These are phyloP conservation scores for Puccinia sorghi DNA, from an alignment of 1,284 basidiomycete species.

Conservation along the genomic window DNA sequence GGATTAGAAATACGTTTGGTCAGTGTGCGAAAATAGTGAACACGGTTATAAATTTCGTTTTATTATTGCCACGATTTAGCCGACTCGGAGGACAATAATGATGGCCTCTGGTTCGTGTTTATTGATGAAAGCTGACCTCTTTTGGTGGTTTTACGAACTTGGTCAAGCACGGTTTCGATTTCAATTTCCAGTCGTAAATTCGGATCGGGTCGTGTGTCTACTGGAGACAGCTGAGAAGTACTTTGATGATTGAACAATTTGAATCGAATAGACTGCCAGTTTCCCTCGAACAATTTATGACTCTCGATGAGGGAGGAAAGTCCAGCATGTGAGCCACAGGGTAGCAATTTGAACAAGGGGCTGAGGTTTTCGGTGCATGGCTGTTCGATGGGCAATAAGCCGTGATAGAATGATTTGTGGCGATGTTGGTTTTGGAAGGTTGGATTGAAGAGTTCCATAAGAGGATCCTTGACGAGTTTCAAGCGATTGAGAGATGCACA, in stretches of 20 bases:
- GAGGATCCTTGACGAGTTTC: constrained; percentile 50
- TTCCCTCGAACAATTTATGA: constrained; percentile 78
- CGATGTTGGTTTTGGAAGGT: constrained; percentile 52
- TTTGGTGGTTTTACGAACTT: constrained; percentile 22
- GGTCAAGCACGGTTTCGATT: constrained; percentile 40
- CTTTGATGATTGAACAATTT: constrained; percentile 59
- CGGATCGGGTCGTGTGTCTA: neutral
- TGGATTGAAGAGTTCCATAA: constrained; percentile 50
- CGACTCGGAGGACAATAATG: constrained; percentile 61
- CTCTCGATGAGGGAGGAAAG: constrained; percentile 82
- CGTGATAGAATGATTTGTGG: constrained; percentile 49
- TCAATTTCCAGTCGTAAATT: constrained; percentile 24
- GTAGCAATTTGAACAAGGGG: constrained; percentile 89
- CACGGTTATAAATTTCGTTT: no score
- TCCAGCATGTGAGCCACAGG: constrained; percentile 87
- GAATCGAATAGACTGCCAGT: constrained; percentile 82
- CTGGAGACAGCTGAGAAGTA: neutral
- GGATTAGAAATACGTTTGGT: neutral
- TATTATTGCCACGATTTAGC: no score
- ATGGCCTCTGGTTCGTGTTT: neutral
- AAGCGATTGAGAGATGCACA: constrained; percentile 81
- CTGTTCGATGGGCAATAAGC: constrained; percentile 73
- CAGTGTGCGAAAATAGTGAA: no score
- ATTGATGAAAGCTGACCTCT: constrained; percentile 13
- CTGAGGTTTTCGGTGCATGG: constrained; percentile 97